Base-by-base conservation (phyloP, 495 filamentous ascomycete genomes). In the Bacidia rubella region DNA sequence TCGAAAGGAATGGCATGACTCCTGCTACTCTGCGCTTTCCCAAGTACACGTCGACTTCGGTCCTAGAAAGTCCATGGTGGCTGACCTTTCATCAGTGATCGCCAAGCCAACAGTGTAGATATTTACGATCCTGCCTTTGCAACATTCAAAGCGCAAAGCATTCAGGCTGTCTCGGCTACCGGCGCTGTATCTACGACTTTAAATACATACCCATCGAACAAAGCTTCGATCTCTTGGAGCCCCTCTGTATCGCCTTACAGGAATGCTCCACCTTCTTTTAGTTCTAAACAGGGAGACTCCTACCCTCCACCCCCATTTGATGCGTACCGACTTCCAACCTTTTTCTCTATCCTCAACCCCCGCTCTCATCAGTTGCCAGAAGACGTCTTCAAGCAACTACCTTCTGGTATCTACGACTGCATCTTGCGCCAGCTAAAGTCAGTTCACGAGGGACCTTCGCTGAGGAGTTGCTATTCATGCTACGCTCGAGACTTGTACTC, bases 401-500 rank as follows among this genome's bases (percentile, higher is more conserved):
- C 79, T 0, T 65, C 66, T n/a, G 73, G 74, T 44, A 70, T 83
- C 2, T 80, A 76, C 59, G 70, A 78, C 50, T 74, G 68, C 43
- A 76, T 83, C 25, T 54, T 80, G 10, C 65, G 68, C 35, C 72
- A 76, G 45, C 54, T 83, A 12, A 68, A 74, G 41, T 54, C 58
- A 5, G 49, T 78, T 39, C 77, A 83, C 54, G 69, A 64, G 21
- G 52, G 45, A 19, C 62, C 63, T 17, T 60, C 63, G 25, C 69
- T 68, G 54, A 62, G 60, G 26, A 69, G 71, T 39, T 92, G 87
- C 60, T 73, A 79, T 51, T 85, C 83, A 55, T 90, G 87, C 66
- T 87, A 81, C 65, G 81, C 86, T 69, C 78, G 83, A 47, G 86
- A 92, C 60, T 62, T 89, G 23, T 79, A 78, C 58, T 73, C 76